Evolutionary conservation across 1,284 basidiomycete species (phyloP), one percentile per base, ranked within the genome.

Genomic region (Cutaneotrichosporon sp.): DNA sequence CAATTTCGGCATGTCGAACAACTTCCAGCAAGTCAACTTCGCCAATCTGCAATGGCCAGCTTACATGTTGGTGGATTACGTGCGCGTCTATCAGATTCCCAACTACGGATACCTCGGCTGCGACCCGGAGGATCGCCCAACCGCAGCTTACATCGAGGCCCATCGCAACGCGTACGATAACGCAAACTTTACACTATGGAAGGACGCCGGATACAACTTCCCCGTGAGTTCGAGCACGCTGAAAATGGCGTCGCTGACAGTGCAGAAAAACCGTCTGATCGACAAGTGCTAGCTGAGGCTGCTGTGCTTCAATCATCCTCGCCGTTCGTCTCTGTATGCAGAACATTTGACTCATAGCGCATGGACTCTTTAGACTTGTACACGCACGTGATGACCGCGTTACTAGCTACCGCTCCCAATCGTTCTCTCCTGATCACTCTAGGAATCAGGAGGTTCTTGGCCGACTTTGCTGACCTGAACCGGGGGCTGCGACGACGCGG

Each of bases 71-170:
- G 76, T 94, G 49, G 90, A 96, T 66, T 94, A 84, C 74, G 81
- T 93, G 38, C 81, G 90, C 8, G 84, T 93, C 3, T 91, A 90
- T 68, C 88, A 82, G 12, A 79, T 81, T 55, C 72, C 81, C 49
- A 68, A 79, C 9, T 32, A 44, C 12, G 80, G 84, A 49, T 88
- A 87, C 67, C 78, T 90, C 32, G 88, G 90, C 2, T 94, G 91
- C 66, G 86, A 91, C 65, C 90, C 90, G 1, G 69, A 76, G 20
- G 80, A 82, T 46, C 86, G 84, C 72, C 91, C 90, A 0, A 94
- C 91, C 0, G 71, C 68, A n/a, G 60, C 60, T 9, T 76, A 74
- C 52, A 75, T 74, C 41, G 51, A 56, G 5, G 45, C 53, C 12
- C 70, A 72, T 52, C 32, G 46, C 33, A 61, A 71, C 34, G 66